phyloP scores from a whole-genome alignment of 2,329 filamentous ascomycete genomes.

The Purpureocillium takamizusanense region DNA sequence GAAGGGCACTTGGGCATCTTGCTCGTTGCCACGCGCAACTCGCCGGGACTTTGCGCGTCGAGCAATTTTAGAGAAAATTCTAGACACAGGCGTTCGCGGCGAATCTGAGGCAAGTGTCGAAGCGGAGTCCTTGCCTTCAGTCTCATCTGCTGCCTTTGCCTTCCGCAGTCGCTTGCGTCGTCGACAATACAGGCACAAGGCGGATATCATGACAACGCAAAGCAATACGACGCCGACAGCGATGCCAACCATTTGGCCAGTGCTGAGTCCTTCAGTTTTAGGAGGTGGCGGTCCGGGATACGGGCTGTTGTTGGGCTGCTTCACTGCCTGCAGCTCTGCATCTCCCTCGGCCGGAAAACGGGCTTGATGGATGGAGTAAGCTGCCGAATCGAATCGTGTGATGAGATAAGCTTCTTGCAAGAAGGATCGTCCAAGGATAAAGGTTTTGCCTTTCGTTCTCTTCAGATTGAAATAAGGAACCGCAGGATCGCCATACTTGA shows the following conservation, averaged over 20 bases:
- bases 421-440: constrained; percentile 59
- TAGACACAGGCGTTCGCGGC: constrained; percentile 14
- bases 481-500: constrained; percentile 33
- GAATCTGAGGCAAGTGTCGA: constrained; percentile 19
- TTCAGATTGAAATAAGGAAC: constrained; percentile 59
- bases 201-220: constrained; percentile 17
- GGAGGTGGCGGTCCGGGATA: constrained; percentile 24
- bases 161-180: constrained; percentile 21
- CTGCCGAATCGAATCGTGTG: constrained; percentile 43
- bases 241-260: constrained; percentile 35
- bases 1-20: constrained; percentile 15
- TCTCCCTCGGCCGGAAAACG: constrained; percentile 34
- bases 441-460: constrained; percentile 39
- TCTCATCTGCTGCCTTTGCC: constrained; percentile 10
- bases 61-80: constrained; percentile 32
- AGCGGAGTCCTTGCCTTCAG: constrained; percentile 23
- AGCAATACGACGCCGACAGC: constrained; percentile 30
- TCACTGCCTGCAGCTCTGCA: constrained; percentile 32
- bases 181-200: constrained; percentile 23
- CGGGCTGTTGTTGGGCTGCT: constrained; percentile 33
- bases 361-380: constrained; percentile 48
- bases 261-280: constrained; percentile 21
- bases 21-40: constrained; percentile 10
- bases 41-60: constrained; percentile 23
- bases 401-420: constrained; percentile 59